Base-by-base conservation (phyloP, 228 moss, liverwort and hornwort genomes). In the Sphagnum fallax region DNA sequence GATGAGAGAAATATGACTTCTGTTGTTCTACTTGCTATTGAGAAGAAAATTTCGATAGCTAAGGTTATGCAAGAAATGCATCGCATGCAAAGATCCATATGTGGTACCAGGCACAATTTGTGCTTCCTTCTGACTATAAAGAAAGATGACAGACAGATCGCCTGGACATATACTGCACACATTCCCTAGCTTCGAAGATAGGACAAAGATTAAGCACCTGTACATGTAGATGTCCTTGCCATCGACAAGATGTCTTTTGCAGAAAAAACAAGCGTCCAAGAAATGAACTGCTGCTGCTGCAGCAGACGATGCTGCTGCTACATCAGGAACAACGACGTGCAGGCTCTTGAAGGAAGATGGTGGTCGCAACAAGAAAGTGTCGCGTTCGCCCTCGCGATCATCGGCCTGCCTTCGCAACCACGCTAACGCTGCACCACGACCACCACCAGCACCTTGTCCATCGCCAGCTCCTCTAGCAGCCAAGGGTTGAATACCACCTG, bases 141-240 rank as follows among this genome's bases (percentile, higher is more conserved):
- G 32, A 32, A 32, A 3, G 32, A 32, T 32, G 32, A 32, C 32
- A 32, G 32, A 32, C 32, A 32, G 32, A 32, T 32, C 32, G 32
- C 32, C 32, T 32, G 32, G 32, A 32, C 32, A 32, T 32, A 32
- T 32, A 32, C 32, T 32, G 32, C 32, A 32, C 32, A 32, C 32
- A 32, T 32, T 32, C 32, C 32, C 32, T 32, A 32, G 32, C 32
- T 32, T 32, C 1, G 32, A 32, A 2, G 32, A 32, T 32, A 32
- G 32, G 32, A 32, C 32, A 32, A 32, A 32, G 32, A 32, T 32
- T 32, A 32, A 32, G 32, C 75, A 95, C 95, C 89, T 91, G 65
- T 98, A 98, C 73, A 98, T 98, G 77, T 85, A 98, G 51, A 98
- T 93, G 66, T 98, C 97, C 5, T 91, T 83, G 70, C 89, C 93